phyloP scores from a whole-genome alignment of 305 asterid genomes.

The Petunia hybrid region DNA sequence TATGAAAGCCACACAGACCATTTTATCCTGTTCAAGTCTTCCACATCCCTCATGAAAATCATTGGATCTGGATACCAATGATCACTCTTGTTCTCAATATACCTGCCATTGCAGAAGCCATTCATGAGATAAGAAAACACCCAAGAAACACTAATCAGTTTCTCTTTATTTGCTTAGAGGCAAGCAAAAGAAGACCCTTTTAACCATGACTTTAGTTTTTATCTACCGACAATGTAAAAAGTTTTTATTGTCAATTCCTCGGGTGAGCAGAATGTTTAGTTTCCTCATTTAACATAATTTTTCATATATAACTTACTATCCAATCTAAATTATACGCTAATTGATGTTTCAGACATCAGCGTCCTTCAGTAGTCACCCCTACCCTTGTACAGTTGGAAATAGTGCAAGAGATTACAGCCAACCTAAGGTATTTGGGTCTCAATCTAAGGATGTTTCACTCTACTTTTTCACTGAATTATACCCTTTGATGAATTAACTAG shows the following conservation, averaged over 20 bases:
- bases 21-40: slow-evolving; percentile 46
- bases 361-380: slow-evolving; percentile 77
- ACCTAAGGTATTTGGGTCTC: slow-evolving; percentile 60
- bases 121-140: not conserved
- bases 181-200: not conserved
- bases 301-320: not conserved
- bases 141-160: not conserved
- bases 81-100: slow-evolving; percentile 48
- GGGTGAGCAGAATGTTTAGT: slow-evolving; percentile 53
- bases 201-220: not conserved
- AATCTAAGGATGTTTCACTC: too few species aligned
- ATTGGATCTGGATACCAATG: slow-evolving; percentile 50
- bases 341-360: slow-evolving; percentile 66
- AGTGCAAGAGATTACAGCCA: slow-evolving; percentile 65
- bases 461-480: too few species aligned
- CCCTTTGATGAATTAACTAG: too few species aligned
- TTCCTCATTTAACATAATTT: not conserved
- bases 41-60: slow-evolving; percentile 44
- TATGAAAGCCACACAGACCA: slow-evolving; percentile 52
- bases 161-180: not conserved
- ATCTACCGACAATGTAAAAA: not conserved
- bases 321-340: not conserved
- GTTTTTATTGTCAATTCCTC: slow-evolving; percentile 52
- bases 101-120: slow-evolving; percentile 35
- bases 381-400: slow-evolving; percentile 85